Evolutionary conservation across 441 rosid species (phyloP), one percentile per base, ranked within the genome.

Genomic region (Erodium trifolium): DNA sequence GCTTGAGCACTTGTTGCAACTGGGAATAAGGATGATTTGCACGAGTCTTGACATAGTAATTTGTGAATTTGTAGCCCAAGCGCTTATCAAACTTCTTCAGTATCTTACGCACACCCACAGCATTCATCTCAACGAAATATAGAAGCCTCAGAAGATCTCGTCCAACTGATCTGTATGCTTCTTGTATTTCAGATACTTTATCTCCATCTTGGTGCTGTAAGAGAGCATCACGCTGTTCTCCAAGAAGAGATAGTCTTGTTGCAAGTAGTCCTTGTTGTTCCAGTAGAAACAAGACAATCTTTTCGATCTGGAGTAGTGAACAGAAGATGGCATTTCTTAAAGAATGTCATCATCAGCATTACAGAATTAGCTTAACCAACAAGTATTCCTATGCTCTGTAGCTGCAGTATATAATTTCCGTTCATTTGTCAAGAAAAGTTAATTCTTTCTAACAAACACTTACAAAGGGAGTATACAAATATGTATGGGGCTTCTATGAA

Each of bases 11-110:
- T 82, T 82, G 87, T 57, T 66, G 83, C 10, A 84, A 78, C 75
- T 80, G 82, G 16, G 87, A 84, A 63, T 82, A 80, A 67, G 87
- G 87, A 78, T 84, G 87, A 80, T 80, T 78, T 11, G 87, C 81
- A 13, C 85, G 84, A 31, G 85, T 84, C 67, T 82, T 82, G 68
- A 84, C 84, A 77, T 80, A 84, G 72, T 84, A 82, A 63, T 82
- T 80, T 12, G 82, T 82, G 70, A 84, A 84, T 77, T 63, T 75
- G 75, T 80, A 79, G 67, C 88, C 82, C 29, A 84, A 77, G n/a
- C 82, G 87, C 70, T 84, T 84, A 68, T 84, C 87, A 8, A 84
- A 80, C 69, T 84, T 84, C 19, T 84, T 84, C 79, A 84, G 62
- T 62, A 82, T 82, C 81, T 82, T 82, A 34, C 85, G 81, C 67